phyloP scores from a whole-genome alignment of 2,329 filamentous ascomycete species.

The Aspergillus glaucus region DNA sequence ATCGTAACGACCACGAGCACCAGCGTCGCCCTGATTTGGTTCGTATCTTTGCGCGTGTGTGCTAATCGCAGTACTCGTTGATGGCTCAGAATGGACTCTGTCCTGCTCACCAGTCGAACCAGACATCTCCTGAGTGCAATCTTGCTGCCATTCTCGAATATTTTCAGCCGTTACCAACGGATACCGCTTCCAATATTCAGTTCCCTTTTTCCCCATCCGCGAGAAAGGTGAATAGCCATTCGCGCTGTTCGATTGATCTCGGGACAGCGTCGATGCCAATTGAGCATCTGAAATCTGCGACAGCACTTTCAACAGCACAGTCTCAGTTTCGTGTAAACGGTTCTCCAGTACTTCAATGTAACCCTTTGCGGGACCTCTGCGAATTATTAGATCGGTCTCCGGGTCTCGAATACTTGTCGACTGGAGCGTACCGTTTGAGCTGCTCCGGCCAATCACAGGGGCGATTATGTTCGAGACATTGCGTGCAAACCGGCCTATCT shows the following conservation, averaged over 20 bases:
- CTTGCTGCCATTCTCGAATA: constrained; percentile 32
- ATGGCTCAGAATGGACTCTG: not conserved
- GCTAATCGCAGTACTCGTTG: not conserved
- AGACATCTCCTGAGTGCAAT: constrained; percentile 11
- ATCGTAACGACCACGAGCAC: not conserved
- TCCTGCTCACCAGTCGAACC: not conserved
- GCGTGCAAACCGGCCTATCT: constrained; percentile 29
- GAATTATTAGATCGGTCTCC: no score
- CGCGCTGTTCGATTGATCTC: not conserved
- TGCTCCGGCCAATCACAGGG: constrained; percentile 34
- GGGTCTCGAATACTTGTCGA: not conserved
- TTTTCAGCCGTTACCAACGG: constrained; percentile 28
- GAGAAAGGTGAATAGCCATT: constrained; percentile 12
- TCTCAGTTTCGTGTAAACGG: constrained; percentile 39
- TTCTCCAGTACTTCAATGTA: constrained; percentile 41
- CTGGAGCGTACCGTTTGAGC: constrained; percentile 27
- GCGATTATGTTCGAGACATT: constrained; percentile 29
- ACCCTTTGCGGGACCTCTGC: constrained; percentile 43
- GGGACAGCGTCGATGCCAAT: constrained; percentile 19
- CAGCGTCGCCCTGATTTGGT: not conserved
- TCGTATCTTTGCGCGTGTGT: not conserved
- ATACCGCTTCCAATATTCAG: constrained; percentile 33
- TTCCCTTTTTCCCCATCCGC: constrained; percentile 25
- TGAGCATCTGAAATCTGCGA: constrained; percentile 27
- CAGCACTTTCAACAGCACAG: constrained; percentile 32